Percentiles rank a stretch among this genome's conserved stretches.
These are phyloP conservation scores for Trichoderma virens DNA, from an alignment of 495 filamentous ascomycete species.

Conservation along the genomic window DNA sequence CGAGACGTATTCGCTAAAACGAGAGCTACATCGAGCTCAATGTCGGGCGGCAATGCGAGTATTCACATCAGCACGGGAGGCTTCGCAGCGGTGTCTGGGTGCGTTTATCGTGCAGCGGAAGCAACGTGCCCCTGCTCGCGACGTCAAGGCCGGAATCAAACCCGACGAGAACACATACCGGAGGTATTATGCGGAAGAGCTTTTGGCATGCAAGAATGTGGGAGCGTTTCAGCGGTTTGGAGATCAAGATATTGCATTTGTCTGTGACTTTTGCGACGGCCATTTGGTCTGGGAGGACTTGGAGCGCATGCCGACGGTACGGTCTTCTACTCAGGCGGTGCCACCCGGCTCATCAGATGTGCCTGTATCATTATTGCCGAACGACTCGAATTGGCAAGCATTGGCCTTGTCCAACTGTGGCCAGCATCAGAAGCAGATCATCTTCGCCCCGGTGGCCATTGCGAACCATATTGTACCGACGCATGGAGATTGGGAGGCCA, in stretches of 20 bases:
- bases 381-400: conserved; percentile 18
- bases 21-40: conserved; percentile 39
- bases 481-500: conserved; percentile 32
- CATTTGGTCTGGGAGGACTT: conserved; percentile 41
- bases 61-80: conserved; percentile 29
- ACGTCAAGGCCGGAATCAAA: conserved; percentile 10
- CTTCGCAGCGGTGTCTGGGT: conserved; percentile 32
- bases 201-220: conserved; percentile 32
- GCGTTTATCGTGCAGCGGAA: conserved; percentile 36
- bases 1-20: conserved; percentile 30
- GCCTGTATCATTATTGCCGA: conserved; percentile 20
- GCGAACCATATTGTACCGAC: conserved; percentile 40
- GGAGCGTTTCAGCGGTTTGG: conserved; percentile 35
- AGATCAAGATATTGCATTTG: conserved; percentile 37
- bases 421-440: conserved; percentile 32
- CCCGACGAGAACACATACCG: conserved; percentile 15
- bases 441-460: conserved; percentile 41
- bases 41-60: conserved; percentile 40
- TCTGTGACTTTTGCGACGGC: conserved; percentile 44
- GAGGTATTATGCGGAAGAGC: conserved; percentile 25
- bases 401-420: conserved; percentile 16
- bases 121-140: conserved; percentile 19
- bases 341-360: conserved; percentile 19
- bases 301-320: conserved; percentile 29
- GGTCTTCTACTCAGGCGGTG: conserved; percentile 18